phyloP scores from a whole-genome alignment of 345 rosid species.

The Rhodamnia rubescens region DNA sequence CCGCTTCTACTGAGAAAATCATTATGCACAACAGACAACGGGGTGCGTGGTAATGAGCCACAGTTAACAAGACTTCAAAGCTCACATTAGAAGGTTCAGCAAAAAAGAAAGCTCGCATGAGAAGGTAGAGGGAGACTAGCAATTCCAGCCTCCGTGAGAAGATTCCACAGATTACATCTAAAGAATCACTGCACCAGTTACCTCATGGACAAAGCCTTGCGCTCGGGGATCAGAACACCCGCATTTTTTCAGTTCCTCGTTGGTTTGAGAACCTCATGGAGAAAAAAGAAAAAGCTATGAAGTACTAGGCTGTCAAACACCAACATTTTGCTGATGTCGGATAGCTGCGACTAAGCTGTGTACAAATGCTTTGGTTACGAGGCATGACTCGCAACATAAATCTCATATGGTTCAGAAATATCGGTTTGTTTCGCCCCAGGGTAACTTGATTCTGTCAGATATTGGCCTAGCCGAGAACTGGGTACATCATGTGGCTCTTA shows the following conservation, averaged over 20 bases:
- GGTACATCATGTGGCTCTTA: conserved; percentile 85
- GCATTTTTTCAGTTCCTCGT: background rate
- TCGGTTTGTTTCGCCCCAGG: conserved; percentile 33
- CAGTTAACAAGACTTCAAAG: background rate
- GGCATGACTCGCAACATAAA: background rate
- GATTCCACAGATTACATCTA: background rate
- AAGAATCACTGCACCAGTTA: background rate
- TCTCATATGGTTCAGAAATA: background rate
- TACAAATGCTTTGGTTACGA: background rate
- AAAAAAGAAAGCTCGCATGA: background rate
- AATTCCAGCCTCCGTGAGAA: too few species aligned
- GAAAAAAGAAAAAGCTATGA: background rate
- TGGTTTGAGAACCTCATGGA: background rate
- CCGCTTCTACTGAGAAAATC: background rate
- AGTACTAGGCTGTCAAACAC: too few species aligned
- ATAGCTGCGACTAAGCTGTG: too few species aligned
- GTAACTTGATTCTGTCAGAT: conserved; percentile 62
- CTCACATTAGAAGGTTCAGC: background rate
- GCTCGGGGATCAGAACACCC: background rate
- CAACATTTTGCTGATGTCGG: too few species aligned
- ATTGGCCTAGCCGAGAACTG: conserved; percentile 90
- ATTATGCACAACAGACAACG: background rate
- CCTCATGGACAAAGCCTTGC: background rate
- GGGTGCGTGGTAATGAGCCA: background rate
- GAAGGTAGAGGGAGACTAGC: background rate